These are phyloP conservation scores for Cutaneotrichosporon daszewskae DNA, from an alignment of 1,284 basidiomycete species.

Conservation along the genomic window DNA sequence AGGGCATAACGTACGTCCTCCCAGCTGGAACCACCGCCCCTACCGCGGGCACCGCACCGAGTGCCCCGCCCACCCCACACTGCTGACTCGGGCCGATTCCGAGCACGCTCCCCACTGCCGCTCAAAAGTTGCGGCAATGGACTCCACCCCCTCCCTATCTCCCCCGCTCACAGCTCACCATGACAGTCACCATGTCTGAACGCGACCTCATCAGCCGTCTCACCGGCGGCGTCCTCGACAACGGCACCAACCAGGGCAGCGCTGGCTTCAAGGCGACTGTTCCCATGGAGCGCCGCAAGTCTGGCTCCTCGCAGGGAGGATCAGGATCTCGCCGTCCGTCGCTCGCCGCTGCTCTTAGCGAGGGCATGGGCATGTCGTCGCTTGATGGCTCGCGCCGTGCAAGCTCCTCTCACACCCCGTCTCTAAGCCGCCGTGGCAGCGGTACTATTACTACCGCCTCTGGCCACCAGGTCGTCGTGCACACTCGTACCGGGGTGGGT, in stretches of 20 bases:
- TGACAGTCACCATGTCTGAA: conserved; percentile 2
- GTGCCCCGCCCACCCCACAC: too few relatives aligned
- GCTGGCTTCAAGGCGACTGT: conserved; percentile 32
- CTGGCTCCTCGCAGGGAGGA: background rate
- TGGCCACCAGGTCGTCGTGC: conserved; percentile 69
- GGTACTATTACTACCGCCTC: conserved; percentile 64
- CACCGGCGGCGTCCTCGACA: conserved; percentile 28
- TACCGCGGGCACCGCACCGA: too few relatives aligned
- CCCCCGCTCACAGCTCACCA: background rate
- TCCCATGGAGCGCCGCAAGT: conserved; percentile 8
- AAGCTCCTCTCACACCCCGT: background rate
- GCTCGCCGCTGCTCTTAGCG: background rate
- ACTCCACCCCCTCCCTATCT: background rate
- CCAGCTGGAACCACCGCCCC: too few relatives aligned
- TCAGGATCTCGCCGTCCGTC: background rate
- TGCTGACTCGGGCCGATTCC: too few relatives aligned
- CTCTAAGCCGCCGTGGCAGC: conserved; percentile 36
- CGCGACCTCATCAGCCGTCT: conserved; percentile 9
- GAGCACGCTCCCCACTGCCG: too few relatives aligned
- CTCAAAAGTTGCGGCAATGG: background rate
- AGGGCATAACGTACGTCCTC: too few relatives aligned
- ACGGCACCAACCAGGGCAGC: conserved; percentile 43
- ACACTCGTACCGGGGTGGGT: conserved; percentile 49
- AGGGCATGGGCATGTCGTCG: conserved; percentile 1
- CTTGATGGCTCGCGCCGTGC: conserved; percentile 1